Evolutionary conservation across 345 rosid species (phyloP).

Genomic region (Citrus mangshanensis): DNA sequence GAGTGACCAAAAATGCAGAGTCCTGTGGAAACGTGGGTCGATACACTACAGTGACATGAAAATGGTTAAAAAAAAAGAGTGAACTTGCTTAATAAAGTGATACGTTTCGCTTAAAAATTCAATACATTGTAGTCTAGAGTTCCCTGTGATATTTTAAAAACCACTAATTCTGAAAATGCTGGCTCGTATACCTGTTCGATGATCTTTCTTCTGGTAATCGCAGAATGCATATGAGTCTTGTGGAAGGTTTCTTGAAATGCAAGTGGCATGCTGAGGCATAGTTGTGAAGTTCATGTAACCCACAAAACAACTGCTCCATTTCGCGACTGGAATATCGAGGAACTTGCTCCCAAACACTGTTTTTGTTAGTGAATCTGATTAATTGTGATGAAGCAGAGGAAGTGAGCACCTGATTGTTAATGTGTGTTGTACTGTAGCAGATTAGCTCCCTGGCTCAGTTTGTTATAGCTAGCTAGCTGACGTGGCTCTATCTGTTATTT

Average conservation of each 20-base stretch:
- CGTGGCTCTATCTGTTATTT: no score
- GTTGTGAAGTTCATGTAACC: conserved; percentile 55
- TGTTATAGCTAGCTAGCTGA: no score
- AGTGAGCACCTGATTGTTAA: no score
- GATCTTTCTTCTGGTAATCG: neutral
- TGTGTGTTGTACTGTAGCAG: no score
- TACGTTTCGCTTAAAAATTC: neutral
- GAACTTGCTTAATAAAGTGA: neutral
- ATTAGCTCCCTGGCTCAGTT: no score
- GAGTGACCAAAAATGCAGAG: neutral
- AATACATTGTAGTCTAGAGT: neutral
- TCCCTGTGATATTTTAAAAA: neutral
- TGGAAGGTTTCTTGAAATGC: conserved; percentile 45
- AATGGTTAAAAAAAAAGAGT: neutral
- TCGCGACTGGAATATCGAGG: conserved; percentile 49
- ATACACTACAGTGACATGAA: neutral
- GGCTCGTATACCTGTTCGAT: neutral
- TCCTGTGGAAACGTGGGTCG: neutral
- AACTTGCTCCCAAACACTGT: conserved; percentile 38
- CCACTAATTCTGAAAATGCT: neutral
- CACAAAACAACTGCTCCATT: conserved; percentile 53
- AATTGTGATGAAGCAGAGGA: no score
- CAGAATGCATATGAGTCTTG: conserved; percentile 50
- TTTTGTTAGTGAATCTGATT: no score
- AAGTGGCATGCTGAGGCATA: conserved; percentile 31